These are phyloP conservation scores for Aspergillus novoparasiticus DNA, from an alignment of 2,329 filamentous ascomycete species.

Conservation along the genomic window DNA sequence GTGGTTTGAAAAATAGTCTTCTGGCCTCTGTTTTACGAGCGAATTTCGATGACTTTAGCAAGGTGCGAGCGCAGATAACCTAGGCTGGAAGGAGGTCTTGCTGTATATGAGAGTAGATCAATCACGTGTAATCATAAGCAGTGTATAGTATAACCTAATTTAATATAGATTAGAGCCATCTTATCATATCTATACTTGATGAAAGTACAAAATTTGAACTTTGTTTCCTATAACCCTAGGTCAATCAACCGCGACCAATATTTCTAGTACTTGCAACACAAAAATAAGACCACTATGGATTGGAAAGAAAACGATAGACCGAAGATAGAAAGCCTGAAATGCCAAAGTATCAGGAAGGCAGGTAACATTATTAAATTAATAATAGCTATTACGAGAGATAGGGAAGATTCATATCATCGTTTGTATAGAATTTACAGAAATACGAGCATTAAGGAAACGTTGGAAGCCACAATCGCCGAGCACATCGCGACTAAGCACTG, in stretches of 20 bases:
- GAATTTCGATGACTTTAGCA: slow-evolving; percentile 31
- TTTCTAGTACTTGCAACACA: neutral
- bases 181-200: neutral
- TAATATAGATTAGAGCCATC: neutral
- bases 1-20: slow-evolving; percentile 20
- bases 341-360: neutral
- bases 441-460: neutral
- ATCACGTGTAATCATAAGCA: neutral
- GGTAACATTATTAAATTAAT: slow-evolving; percentile 18
- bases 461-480: too few relatives aligned
- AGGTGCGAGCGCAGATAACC: neutral
- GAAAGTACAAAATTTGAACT: neutral
- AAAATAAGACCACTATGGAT: neutral
- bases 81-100: neutral
- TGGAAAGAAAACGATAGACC: neutral
- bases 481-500: neutral
- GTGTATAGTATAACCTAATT: neutral
- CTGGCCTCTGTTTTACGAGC: slow-evolving; percentile 28
- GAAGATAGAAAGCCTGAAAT: slow-evolving; percentile 5
- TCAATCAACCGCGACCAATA: neutral
- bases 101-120: neutral
- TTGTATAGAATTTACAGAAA: neutral
- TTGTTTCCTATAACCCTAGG: neutral
- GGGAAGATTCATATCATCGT: neutral
- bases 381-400: neutral